phyloP scores from a whole-genome alignment of 2,329 filamentous ascomycete species.

The Cladosporium cucumerinum region DNA sequence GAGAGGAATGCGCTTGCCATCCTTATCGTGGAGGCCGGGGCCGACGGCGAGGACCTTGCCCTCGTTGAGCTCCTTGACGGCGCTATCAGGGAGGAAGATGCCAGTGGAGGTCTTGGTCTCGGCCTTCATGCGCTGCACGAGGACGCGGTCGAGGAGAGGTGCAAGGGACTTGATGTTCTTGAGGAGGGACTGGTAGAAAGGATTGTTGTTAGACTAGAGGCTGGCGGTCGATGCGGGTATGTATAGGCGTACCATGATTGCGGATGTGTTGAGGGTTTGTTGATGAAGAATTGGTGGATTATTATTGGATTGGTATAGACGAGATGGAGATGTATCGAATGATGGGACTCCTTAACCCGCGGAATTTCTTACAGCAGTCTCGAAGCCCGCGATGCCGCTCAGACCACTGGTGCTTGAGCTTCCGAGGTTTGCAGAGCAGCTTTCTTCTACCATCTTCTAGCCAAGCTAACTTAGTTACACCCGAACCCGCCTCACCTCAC shows the following conservation, averaged over 20 bases:
- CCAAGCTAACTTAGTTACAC: neutral
- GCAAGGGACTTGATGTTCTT: slow-evolving; percentile 93
- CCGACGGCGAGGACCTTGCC: slow-evolving; percentile 94
- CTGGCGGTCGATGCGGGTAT: neutral
- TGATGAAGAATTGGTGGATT: neutral
- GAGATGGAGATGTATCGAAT: slow-evolving; percentile 15
- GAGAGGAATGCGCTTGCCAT: slow-evolving; percentile 83
- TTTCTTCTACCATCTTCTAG: slow-evolving; percentile 2
- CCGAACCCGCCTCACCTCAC: neutral
- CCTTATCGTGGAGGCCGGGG: slow-evolving; percentile 80
- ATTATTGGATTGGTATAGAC: neutral
- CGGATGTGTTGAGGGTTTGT: neutral
- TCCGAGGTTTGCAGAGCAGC: neutral
- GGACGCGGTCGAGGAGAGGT: slow-evolving; percentile 94
- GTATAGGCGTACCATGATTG: slow-evolving; percentile 27
- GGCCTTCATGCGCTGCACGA: slow-evolving; percentile 96
- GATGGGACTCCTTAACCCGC: slow-evolving; percentile 7
- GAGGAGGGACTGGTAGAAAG: slow-evolving; percentile 54
- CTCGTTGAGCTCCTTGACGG: slow-evolving; percentile 98
- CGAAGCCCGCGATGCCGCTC: slow-evolving; percentile 3
- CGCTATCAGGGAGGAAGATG: slow-evolving; percentile 96
- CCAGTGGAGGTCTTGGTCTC: slow-evolving; percentile 94
- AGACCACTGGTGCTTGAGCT: neutral
- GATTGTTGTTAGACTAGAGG: neutral
- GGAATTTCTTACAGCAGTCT: slow-evolving; percentile 7